Conservation (phyloP, 2,329 filamentous ascomycete species). For the Botrytis aclada region DNA sequence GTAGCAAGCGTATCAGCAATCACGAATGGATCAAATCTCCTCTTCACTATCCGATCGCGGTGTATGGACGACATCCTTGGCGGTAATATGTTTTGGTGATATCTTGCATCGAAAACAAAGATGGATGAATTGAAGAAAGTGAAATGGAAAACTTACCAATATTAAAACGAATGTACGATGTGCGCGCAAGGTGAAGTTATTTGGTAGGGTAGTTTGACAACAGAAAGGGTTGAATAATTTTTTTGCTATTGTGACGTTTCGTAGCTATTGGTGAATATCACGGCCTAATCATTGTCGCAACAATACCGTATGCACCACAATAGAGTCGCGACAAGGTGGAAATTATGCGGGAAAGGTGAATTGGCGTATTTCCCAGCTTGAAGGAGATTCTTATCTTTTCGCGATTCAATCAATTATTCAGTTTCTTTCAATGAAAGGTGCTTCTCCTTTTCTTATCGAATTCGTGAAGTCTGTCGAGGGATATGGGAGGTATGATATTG, state of each 20-base stretch:
- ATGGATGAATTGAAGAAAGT: neutral
- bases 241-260: constrained; percentile 16
- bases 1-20: neutral
- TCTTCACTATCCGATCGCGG: neutral
- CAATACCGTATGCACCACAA: constrained; percentile 19
- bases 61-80: constrained; percentile 5
- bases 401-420: neutral
- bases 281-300: constrained; percentile 33
- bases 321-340: constrained; percentile 14
- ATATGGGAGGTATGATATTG: neutral
- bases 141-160: neutral
- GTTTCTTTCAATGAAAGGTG: neutral
- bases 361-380: neutral
- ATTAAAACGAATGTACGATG: neutral
- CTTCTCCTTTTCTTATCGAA: neutral
- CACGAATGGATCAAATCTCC: neutral
- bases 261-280: constrained; percentile 27
- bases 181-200: constrained; percentile 7
- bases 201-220: neutral
- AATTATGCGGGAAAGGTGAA: neutral
- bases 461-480: neutral
- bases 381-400: neutral
- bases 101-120: neutral
- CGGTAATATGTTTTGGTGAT: neutral
- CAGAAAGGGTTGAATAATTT: neutral